Conservation (phyloP, 2,329 filamentous ascomycete species). For the Ascochyta rabiei region DNA sequence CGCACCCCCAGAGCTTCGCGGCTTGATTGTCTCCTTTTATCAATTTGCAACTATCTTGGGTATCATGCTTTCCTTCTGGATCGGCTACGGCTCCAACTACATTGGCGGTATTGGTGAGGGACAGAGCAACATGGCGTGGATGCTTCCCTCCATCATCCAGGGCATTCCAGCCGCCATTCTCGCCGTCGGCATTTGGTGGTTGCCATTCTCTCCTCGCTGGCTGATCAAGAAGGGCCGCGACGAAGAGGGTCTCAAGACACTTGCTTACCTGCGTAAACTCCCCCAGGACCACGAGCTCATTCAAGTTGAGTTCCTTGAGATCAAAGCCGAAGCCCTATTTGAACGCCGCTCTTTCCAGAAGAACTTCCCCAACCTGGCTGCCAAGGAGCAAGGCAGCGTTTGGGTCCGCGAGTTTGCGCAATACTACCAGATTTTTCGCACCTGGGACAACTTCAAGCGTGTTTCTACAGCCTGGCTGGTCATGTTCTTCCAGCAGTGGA, state of each 20-base stretch:
- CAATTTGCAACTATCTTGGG: conserved; percentile 40
- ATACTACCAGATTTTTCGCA: conserved; percentile 56
- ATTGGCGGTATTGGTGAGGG: conserved; percentile 52
- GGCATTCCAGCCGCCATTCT: conserved; percentile 32
- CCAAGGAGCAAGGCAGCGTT: conserved; percentile 51
- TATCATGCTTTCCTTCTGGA: conserved; percentile 43
- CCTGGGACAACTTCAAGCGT: conserved; percentile 58
- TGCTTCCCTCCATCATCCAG: conserved; percentile 36
- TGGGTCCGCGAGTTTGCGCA: conserved; percentile 57
- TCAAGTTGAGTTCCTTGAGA: conserved; percentile 55
- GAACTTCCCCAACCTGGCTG: conserved; percentile 54
- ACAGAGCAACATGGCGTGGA: conserved; percentile 36
- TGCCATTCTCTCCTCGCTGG: conserved; percentile 36
- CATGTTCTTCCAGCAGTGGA: conserved; percentile 59
- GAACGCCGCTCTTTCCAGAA: conserved; percentile 52
- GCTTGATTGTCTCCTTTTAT: conserved; percentile 37
- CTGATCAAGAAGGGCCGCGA: conserved; percentile 36
- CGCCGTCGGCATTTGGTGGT: conserved; percentile 35
- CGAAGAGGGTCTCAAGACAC: conserved; percentile 27
- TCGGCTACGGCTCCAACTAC: conserved; percentile 38
- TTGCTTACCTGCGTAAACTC: conserved; percentile 40
- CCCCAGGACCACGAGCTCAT: conserved; percentile 44
- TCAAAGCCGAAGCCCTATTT: conserved; percentile 55
- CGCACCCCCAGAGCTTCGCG: conserved; percentile 35
- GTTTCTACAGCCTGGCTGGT: conserved; percentile 53